Percentiles rank a stretch among this genome's conserved stretches.
These are phyloP conservation scores for Cryphonectria radicalis DNA, from an alignment of 2,329 filamentous ascomycete genomes.

Conservation along the genomic window DNA sequence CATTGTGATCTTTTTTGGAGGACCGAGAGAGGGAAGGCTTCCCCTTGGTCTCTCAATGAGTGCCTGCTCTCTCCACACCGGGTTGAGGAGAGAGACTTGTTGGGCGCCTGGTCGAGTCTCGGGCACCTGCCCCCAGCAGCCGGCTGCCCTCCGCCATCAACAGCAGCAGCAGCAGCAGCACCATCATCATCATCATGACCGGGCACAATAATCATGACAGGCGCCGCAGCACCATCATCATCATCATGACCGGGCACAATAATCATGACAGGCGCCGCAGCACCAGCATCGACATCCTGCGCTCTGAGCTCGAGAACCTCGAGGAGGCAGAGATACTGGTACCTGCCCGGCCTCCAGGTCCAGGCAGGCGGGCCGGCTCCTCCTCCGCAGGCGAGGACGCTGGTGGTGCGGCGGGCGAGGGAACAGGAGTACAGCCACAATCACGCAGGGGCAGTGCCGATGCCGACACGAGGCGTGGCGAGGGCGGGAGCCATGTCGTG, in stretches of 20 bases:
- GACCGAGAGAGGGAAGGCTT: not conserved
- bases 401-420: not conserved
- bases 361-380: not conserved
- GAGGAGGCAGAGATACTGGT: constrained; percentile 31
- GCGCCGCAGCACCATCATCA: constrained; percentile 18
- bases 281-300: constrained; percentile 31
- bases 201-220: constrained; percentile 27
- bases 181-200: constrained; percentile 30
- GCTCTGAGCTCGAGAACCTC: constrained; percentile 35
- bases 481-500: constrained; percentile 17
- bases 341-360: not conserved
- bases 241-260: constrained; percentile 32
- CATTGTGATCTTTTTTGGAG: not conserved
- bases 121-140: not conserved
- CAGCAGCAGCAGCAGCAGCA: no score
- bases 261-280: constrained; percentile 27
- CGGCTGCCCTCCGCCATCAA: not conserved
- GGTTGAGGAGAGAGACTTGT: constrained; percentile 3
- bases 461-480: constrained; percentile 22
- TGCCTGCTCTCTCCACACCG: not conserved
- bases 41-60: not conserved
- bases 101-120: not conserved
- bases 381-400: not conserved
- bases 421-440: not conserved
- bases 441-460: constrained; percentile 15